Percentiles rank a stretch among this genome's conserved stretches.
Conservation (phyloP, 257 asterid species). For the Lycium barbarum region DNA sequence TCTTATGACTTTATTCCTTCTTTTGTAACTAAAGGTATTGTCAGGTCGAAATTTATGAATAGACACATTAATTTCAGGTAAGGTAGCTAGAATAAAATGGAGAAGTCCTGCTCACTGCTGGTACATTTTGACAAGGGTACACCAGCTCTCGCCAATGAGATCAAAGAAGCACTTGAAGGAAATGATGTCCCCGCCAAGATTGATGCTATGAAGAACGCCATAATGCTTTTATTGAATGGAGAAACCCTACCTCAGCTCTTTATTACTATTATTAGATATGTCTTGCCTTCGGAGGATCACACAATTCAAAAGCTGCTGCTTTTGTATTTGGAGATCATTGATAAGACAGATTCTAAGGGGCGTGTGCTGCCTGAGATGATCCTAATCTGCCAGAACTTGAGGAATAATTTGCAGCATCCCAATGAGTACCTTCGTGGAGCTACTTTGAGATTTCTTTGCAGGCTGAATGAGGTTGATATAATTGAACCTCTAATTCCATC, state of each 20-base stretch:
- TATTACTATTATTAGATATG: slow-evolving; percentile 83
- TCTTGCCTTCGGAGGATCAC: slow-evolving; percentile 88
- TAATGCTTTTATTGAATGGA: slow-evolving; percentile 90
- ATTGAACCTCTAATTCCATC: slow-evolving; percentile 91
- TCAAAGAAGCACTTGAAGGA: slow-evolving; percentile 94
- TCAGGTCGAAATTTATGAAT: slow-evolving; percentile 10
- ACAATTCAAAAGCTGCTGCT: slow-evolving; percentile 78
- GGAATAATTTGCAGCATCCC: slow-evolving; percentile 89
- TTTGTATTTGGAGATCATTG: slow-evolving; percentile 83
- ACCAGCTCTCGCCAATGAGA: slow-evolving; percentile 89
- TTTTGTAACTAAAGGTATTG: neutral
- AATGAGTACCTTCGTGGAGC: slow-evolving; percentile 93
- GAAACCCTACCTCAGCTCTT: slow-evolving; percentile 90
- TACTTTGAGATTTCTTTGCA: slow-evolving; percentile 89
- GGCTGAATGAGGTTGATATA: slow-evolving; percentile 84
- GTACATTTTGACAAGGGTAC: slow-evolving; percentile 90
- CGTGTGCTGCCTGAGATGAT: slow-evolving; percentile 88
- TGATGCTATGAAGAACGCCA: slow-evolving; percentile 89
- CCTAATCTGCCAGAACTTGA: slow-evolving; percentile 86
- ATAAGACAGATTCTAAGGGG: slow-evolving; percentile 87
- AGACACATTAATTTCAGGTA: slow-evolving; percentile 17
- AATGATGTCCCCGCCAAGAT: slow-evolving; percentile 73
- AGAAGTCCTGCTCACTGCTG: slow-evolving; percentile 82
- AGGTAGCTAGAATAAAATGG: slow-evolving; percentile 58
- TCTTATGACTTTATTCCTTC: neutral